phyloP scores from a whole-genome alignment of 2,329 filamentous ascomycete species.

The Alternaria sp. region DNA sequence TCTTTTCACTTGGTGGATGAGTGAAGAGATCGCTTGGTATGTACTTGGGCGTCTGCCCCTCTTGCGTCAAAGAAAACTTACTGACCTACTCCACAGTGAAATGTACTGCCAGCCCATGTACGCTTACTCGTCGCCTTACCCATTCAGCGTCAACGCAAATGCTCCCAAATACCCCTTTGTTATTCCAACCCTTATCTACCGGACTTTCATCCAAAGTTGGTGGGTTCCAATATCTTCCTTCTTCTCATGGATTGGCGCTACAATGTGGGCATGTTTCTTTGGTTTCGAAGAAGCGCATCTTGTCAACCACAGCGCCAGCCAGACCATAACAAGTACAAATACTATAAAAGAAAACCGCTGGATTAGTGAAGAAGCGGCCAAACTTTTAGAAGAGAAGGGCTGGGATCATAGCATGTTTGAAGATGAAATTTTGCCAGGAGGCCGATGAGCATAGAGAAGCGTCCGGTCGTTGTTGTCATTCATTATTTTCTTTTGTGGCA shows the following conservation, averaged over 20 bases:
- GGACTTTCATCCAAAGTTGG: constrained; percentile 47
- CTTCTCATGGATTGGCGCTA: constrained; percentile 28
- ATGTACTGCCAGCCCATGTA: constrained; percentile 61
- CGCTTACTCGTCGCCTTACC: constrained; percentile 56
- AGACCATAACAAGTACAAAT: constrained; percentile 5
- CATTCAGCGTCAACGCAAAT: constrained; percentile 60
- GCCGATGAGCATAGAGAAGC: background rate
- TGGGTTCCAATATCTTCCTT: constrained; percentile 44
- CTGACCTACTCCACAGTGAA: constrained; percentile 41
- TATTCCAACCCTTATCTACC: constrained; percentile 62
- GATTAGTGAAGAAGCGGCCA: constrained; percentile 17
- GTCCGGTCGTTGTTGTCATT: background rate
- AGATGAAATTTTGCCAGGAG: constrained; percentile 28
- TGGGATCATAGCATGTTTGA: constrained; percentile 38
- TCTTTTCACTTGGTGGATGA: constrained; percentile 58
- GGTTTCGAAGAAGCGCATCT: constrained; percentile 15
- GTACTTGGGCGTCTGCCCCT: constrained; percentile 12
- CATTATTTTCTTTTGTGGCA: constrained; percentile 13
- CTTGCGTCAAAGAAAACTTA: background rate
- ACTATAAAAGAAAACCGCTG: constrained; percentile 6
- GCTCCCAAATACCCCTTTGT: constrained; percentile 65
- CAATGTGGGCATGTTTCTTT: constrained; percentile 16
- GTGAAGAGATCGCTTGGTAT: constrained; percentile 58
- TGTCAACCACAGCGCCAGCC: constrained; percentile 3
- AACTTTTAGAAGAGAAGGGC: constrained; percentile 23